Base-by-base conservation (phyloP, 257 asterid genomes). In the Leptodermis oblonga region DNA sequence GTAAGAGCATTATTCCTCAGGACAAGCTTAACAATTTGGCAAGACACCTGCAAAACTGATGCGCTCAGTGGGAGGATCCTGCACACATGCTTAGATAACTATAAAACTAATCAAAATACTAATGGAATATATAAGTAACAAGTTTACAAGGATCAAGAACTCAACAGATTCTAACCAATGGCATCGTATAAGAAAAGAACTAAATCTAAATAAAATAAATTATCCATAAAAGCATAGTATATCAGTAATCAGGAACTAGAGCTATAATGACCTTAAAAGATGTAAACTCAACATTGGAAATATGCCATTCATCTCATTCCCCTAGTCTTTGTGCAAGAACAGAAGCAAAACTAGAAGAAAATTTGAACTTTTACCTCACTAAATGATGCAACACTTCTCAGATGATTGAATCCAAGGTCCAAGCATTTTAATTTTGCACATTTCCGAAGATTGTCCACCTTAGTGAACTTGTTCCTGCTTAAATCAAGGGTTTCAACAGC, bases 1-100 rank as follows among this genome's bases (percentile, higher is more conserved):
- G 96, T 89, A 70, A 94, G 83, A 70, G 97, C 96, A 79, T 94
- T 94, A 86, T 94, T 91, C 84, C 97, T 85, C 82, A 94, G 78
- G 69, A 89, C 95, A 69, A 94, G 96, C 80, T 87, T 91, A 73
- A 87, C 88, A 79, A 94, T 86, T 76, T 83, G 91, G 74, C 86
- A 85, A 13, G 87, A 84, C 64, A 91, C 92, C 99, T 94, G 87
- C 79, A 84, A 71, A 82, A 84, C 65, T 70, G 73, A 76, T 70
- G 45, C 61, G 63, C 45, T 73, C 70, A 78, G 75, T 46, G 64
- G 63, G 14, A 45, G 13, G 46, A 65, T 39, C 66, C 58, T 45
- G 66, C 51, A 65, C 61, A 49, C 74, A 76, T 62, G 74, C 72
- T 54, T 25, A 42, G 10, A 20, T 60, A 28, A 25, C 46, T 28